A percentile compares a stretch with the other conserved stretches of the same genome.
phyloP scores from a whole-genome alignment of 192 early-diverging fungal species.

The Coemansia sp. region DNA sequence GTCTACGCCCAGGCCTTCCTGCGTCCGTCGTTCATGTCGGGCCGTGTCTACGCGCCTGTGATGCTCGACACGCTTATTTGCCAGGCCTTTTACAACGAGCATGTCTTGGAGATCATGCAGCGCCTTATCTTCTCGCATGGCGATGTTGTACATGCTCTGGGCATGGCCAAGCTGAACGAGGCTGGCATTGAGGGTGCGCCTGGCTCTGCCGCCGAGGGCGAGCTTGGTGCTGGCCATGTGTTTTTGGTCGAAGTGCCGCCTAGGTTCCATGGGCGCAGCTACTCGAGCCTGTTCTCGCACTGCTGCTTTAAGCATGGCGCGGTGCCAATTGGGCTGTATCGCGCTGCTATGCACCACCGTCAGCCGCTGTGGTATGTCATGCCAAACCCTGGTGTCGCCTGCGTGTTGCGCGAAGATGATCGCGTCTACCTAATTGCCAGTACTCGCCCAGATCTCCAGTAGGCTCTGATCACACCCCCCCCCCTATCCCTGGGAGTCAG shows the following conservation, averaged over 20 bases:
- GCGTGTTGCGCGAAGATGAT: constrained; percentile 60
- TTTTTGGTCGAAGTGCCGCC: constrained; percentile 57
- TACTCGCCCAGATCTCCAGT: constrained; percentile 36
- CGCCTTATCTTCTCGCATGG: constrained; percentile 61
- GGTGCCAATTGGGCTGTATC: constrained; percentile 68
- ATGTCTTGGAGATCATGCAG: constrained; percentile 62
- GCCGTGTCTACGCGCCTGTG: constrained; percentile 69
- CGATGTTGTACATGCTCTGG: constrained; percentile 37
- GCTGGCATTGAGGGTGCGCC: constrained; percentile 19
- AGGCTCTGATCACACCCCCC: background rate
- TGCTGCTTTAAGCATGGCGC: constrained; percentile 56
- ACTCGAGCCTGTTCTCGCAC: constrained; percentile 55
- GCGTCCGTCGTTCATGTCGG: constrained; percentile 69
- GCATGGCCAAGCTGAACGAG: constrained; percentile 43
- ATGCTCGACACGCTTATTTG: constrained; percentile 73
- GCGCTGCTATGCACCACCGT: constrained; percentile 55
- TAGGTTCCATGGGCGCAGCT: constrained; percentile 48
- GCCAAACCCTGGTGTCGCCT: constrained; percentile 60
- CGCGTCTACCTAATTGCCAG: constrained; percentile 59
- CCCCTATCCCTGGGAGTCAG: background rate
- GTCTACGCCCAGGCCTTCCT: constrained; percentile 65
- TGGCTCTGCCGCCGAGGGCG: constrained; percentile 9
- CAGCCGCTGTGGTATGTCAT: constrained; percentile 61
- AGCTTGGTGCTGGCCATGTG: constrained; percentile 25
- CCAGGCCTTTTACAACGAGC: constrained; percentile 72